Base-by-base conservation (phyloP, 805 yeast genomes). In the Cyberlindnera xishuangbannaensis region DNA sequence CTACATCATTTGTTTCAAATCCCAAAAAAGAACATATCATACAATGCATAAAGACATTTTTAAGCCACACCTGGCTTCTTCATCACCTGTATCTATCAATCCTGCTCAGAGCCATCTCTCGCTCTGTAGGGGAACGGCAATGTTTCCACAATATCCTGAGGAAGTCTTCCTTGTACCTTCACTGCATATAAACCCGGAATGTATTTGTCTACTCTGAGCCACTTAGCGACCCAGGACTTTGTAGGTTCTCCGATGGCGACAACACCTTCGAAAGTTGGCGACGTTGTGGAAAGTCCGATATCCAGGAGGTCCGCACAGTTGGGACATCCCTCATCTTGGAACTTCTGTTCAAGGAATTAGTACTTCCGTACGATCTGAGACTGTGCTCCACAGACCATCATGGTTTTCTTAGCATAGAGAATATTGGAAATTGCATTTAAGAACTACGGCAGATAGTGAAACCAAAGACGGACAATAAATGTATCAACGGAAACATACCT, bases 211-310 rank as follows among this genome's bases (percentile, higher is more conserved):
- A 90, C 80, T 58, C 97, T 76, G 36, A 90, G 65, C 98, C 98
- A 90, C 53, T 83, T 76, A 12, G 96, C 96, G 25, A 86, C 96
- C 98, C 98, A 90, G 2, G 96, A 85, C 22, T 70, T 73, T 32
- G 76, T 74, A 31, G 90, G 86, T 40, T 82, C 87, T 30, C 94
- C 86, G 42, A 86, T 69, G 3, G 97, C 96, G 5, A 90, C 95
- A 21, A 84, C 65, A 0, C 98, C 98, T 64, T 90, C 98, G 55
- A 87, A 90, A 1, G 95, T 77, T 25, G 97, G 97, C 14, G 96
- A 86, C 6, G 97, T 92, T 23, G 85, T 74, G 14, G 82, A 77
- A 33, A 87, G 95, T 50, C 92, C 96, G 39, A 79, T 79, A 45
- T 83, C 87, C 50, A 90, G 69, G 18, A 90, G 76, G 33, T 88